Evolutionary conservation across 441 rosid species (phyloP), one percentile per base, ranked within the genome.

Genomic region (Euphorbia neoarborescens): DNA sequence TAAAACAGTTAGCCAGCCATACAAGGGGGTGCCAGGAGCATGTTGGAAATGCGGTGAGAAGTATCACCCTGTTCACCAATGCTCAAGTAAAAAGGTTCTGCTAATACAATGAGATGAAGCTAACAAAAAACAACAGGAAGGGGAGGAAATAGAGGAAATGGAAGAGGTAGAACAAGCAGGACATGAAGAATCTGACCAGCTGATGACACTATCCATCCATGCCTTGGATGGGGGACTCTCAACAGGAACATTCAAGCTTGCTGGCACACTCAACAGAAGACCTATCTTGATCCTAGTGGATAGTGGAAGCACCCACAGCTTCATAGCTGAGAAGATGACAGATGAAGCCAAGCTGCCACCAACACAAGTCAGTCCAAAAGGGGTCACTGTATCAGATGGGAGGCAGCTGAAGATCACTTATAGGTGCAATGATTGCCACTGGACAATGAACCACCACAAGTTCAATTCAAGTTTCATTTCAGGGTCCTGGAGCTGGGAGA

Each of bases 221-320:
- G 61, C 34, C 8, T 1, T 57, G 34, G 34, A 57, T 24, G 61
- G 61, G 30, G 61, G 61, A 0, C 19, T 25, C 12, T 10, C 9
- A 24, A 32, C 12, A 0, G 10, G 4, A 1, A 57, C 61, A 9
- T 4, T 57, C 30, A 57, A 57, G 5, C 25, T 57, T 0, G 25
- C 24, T 12, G 32, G 61, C 5, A 14, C 8, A 5, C 0, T 57
- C 4, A 3, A 1, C 4, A 27, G 14, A 13, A 57, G 14, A 14
- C 17, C 27, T 1, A 20, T 62, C 13, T 9, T 38, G 50, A 62
- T 62, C 3, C 46, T 62, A 2, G 7, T 62, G 0, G 66, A 62
- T 40, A 62, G 30, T 37, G 50, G 66, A 1, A 62, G 66, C 30
- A 62, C 66, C 27, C 66, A 62, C 27, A 62, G 50, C 7, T 62